Evolutionary conservation across 306 rosid species (phyloP).

Genomic region (Glycine soja): DNA sequence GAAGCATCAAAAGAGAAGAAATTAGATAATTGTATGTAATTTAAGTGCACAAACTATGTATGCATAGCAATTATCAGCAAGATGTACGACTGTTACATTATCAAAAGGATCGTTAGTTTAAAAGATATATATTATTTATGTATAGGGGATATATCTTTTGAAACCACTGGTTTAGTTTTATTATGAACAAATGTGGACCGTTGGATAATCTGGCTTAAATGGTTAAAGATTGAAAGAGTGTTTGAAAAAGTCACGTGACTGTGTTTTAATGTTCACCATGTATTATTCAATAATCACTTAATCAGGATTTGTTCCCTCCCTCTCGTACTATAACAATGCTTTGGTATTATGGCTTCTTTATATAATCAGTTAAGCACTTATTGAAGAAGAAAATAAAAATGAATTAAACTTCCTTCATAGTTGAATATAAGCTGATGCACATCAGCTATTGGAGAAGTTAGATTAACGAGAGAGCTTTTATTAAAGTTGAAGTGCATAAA

Average conservation of each 20-base stretch:
- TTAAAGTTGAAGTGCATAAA: background rate
- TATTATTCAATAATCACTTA: background rate
- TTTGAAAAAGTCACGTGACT: background rate
- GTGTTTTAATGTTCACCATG: slow-evolving; percentile 25
- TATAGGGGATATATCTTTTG: slow-evolving; percentile 32
- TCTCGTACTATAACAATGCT: slow-evolving; percentile 23
- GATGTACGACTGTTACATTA: slow-evolving; percentile 1
- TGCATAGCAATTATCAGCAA: no score
- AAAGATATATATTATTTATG: background rate
- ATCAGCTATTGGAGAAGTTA: background rate
- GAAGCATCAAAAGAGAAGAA: no score
- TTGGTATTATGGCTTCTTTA: background rate
- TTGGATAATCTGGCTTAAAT: slow-evolving; percentile 13
- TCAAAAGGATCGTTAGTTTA: background rate
- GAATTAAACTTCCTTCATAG: background rate
- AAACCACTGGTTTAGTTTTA: slow-evolving; percentile 16
- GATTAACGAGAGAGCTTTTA: background rate
- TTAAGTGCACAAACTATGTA: no score
- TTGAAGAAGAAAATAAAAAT: background rate
- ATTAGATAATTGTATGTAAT: no score
- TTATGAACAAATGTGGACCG: slow-evolving; percentile 14
- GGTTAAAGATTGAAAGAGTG: slow-evolving; percentile 1
- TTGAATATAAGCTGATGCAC: background rate
- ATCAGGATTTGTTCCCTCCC: background rate
- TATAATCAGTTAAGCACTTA: background rate